phyloP scores from a whole-genome alignment of 2,329 filamentous ascomycete genomes.

The Salinomyces thailandicus region DNA sequence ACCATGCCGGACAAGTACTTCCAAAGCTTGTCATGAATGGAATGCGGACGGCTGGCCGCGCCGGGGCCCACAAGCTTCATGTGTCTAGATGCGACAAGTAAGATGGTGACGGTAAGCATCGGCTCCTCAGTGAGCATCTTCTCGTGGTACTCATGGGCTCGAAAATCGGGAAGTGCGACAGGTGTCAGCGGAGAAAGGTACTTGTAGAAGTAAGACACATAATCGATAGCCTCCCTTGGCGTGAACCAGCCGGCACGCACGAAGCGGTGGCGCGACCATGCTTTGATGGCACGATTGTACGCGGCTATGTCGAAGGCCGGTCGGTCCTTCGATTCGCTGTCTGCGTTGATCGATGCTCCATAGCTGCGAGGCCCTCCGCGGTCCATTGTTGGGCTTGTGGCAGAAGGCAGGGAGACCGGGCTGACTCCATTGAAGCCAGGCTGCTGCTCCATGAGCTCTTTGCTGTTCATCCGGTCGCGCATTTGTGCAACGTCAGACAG shows the following conservation, averaged over 20 bases:
- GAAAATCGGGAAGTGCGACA: conserved; percentile 84
- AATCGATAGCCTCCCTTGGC: conserved; percentile 81
- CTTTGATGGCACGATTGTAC: conserved; percentile 58
- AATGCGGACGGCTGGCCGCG: conserved; percentile 70
- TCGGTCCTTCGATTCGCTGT: conserved; percentile 15
- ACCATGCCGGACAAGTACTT: conserved; percentile 91
- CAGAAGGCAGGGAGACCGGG: conserved; percentile 11
- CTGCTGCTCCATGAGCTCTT: conserved; percentile 12
- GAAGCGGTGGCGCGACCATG: conserved; percentile 89
- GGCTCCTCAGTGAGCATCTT: conserved; percentile 82
- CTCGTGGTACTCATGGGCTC: conserved; percentile 65
- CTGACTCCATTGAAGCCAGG: conserved; percentile 18
- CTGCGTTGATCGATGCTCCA: conserved; percentile 12
- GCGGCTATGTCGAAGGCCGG: conserved; percentile 25
- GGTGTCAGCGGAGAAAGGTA: conserved; percentile 86
- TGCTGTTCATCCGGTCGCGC: conserved; percentile 32
- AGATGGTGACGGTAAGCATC: conserved; percentile 78
- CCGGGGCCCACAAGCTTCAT: conserved; percentile 69
- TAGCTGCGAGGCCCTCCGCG: conserved; percentile 11
- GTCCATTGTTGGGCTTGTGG: conserved; percentile 16
- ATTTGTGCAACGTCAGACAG: conserved; percentile 69
- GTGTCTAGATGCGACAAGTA: conserved; percentile 86
- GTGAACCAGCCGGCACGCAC: conserved; percentile 97
- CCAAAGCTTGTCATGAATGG: conserved; percentile 94
- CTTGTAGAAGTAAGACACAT: conserved; percentile 92